Percentiles rank a stretch among this genome's conserved stretches.
Conservation (phyloP, 106 monocot genomes). For the Dendrobium chrysotoxum region DNA sequence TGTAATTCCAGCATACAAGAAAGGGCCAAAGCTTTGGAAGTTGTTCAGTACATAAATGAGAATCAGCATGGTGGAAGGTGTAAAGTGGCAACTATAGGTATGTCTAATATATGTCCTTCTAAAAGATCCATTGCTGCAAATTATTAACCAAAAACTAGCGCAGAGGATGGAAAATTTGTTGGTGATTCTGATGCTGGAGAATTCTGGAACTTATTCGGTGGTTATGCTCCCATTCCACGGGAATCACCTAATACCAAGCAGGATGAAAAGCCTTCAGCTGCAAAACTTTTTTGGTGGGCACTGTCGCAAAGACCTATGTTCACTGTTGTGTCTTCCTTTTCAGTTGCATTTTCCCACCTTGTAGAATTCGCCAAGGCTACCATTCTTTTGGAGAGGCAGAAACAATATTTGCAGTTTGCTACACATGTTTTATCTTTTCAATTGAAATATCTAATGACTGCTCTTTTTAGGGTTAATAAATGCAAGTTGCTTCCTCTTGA, state of each 20-base stretch:
- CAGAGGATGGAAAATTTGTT: conserved; percentile 82
- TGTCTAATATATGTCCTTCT: background rate
- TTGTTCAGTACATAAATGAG: conserved; percentile 45
- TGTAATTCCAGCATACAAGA: conserved; percentile 40
- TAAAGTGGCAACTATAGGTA: conserved; percentile 36
- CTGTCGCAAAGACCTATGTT: background rate
- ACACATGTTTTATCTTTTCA: background rate
- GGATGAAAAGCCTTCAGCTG: conserved; percentile 9
- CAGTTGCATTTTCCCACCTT: background rate
- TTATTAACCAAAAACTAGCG: background rate
- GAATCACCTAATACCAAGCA: conserved; percentile 24
- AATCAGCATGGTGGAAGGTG: conserved; percentile 29
- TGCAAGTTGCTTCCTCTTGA: conserved; percentile 27
- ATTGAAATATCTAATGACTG: background rate
- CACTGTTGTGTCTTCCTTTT: background rate
- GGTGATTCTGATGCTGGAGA: conserved; percentile 80
- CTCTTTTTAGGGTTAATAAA: conserved; percentile 29
- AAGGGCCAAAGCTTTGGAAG: conserved; percentile 50
- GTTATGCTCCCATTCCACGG: conserved; percentile 74
- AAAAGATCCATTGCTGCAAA: background rate
- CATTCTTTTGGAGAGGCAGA: background rate
- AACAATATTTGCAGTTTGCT: background rate
- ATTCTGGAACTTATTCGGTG: conserved; percentile 82
- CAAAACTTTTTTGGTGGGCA: conserved; percentile 54
- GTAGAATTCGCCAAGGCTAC: background rate